These are phyloP conservation scores for Rubia yunnanensis DNA, from an alignment of 257 asterid genomes.

Conservation along the genomic window DNA sequence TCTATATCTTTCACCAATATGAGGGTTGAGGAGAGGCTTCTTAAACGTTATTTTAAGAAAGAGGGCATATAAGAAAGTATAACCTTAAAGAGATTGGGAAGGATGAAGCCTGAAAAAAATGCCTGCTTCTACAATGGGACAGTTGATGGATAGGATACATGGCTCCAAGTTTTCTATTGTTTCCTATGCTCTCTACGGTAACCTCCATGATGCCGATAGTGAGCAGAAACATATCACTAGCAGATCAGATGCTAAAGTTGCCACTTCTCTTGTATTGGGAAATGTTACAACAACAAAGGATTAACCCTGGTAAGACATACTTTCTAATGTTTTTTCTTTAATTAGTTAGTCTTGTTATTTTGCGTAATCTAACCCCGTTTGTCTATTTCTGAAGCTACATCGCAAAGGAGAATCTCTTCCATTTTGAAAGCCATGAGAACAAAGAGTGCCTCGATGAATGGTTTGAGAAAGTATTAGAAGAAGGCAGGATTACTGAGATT, in stretches of 20 bases:
- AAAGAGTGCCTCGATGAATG: slow-evolving; percentile 7
- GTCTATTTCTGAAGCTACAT: slow-evolving; percentile 13
- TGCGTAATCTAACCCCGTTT: neutral
- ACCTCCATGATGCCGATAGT: neutral
- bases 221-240: slow-evolving; percentile 18
- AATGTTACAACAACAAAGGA: slow-evolving; percentile 18
- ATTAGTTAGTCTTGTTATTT: neutral
- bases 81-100: slow-evolving; percentile 7
- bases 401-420: slow-evolving; percentile 7
- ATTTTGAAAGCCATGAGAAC: slow-evolving; percentile 16
- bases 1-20: too few species aligned
- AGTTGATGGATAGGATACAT: slow-evolving; percentile 17
- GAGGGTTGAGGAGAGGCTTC: too few species aligned
- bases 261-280: slow-evolving; percentile 15
- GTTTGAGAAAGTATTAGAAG: slow-evolving; percentile 14
- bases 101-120: slow-evolving; percentile 15
- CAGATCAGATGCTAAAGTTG: slow-evolving; percentile 13
- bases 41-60: too few species aligned
- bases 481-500: slow-evolving; percentile 7
- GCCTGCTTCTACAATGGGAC: too few species aligned
- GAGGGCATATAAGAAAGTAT: neutral
- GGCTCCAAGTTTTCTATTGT: slow-evolving; percentile 12
- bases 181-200: slow-evolving; percentile 5
- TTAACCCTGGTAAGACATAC: neutral
- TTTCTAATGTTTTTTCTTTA: neutral